Evolutionary conservation across 2,329 filamentous ascomycete genomes (phyloP).

Genomic region (Plectosphaerella cucumerina): DNA sequence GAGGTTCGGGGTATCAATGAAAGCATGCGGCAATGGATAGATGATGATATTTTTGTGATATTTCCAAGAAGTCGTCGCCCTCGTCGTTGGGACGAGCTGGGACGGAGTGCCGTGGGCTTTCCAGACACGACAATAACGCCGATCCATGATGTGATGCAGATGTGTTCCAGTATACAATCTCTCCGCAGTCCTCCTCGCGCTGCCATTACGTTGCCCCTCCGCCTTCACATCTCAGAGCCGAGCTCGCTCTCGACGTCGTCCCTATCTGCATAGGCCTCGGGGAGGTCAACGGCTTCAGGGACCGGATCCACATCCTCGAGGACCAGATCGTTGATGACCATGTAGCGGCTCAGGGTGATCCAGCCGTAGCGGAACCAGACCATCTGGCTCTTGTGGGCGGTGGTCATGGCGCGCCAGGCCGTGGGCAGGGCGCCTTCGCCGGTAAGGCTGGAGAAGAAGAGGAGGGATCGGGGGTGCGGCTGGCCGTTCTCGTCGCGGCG

Average conservation of each 20-base stretch:
- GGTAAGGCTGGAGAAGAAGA: constrained; percentile 70
- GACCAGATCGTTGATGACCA: constrained; percentile 87
- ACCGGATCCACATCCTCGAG: constrained; percentile 34
- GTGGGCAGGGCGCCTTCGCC: constrained; percentile 45
- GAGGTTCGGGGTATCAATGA: no score
- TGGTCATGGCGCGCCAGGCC: constrained; percentile 83
- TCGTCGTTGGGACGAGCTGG: no score
- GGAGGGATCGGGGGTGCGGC: constrained; percentile 53
- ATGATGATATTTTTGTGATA: no score
- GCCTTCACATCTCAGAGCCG: no score
- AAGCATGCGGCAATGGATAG: no score
- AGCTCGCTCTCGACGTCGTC: background rate
- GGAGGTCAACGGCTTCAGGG: background rate
- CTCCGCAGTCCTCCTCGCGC: background rate
- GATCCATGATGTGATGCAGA: background rate
- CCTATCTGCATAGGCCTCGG: background rate
- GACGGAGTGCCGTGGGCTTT: no score
- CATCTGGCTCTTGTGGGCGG: constrained; percentile 93
- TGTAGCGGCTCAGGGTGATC: constrained; percentile 88
- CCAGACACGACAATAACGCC: background rate
- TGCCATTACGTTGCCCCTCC: background rate
- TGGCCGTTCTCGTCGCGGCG: constrained; percentile 16
- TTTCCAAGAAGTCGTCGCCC: no score
- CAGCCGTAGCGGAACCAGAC: constrained; percentile 96
- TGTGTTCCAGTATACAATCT: background rate